A percentile compares a stretch with the other conserved stretches of the same genome.
Evolutionary conservation across 2,329 filamentous ascomycete genomes (phyloP).

Genomic region (Stemphylium vesicarium): DNA sequence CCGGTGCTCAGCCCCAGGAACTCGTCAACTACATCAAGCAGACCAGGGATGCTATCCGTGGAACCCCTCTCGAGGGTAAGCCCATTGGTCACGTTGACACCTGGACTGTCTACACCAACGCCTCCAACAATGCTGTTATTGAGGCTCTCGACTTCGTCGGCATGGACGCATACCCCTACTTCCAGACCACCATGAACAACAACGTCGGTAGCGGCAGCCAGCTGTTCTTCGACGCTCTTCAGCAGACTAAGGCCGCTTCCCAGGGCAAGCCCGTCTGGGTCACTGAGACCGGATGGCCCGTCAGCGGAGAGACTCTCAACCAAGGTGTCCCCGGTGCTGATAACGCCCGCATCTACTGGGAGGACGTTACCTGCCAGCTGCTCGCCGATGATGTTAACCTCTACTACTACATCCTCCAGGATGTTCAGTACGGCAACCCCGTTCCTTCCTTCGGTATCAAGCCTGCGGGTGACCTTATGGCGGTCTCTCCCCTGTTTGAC

Average conservation of each 20-base stretch:
- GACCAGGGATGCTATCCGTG: constrained; percentile 67
- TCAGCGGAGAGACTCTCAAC: constrained; percentile 69
- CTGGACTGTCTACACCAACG: constrained; percentile 74
- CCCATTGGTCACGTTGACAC: constrained; percentile 87
- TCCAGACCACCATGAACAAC: constrained; percentile 66
- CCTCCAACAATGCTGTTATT: constrained; percentile 73
- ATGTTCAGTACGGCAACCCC: constrained; percentile 64
- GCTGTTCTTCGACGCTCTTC: constrained; percentile 72
- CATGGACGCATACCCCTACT: constrained; percentile 86
- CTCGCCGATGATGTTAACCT: constrained; percentile 64
- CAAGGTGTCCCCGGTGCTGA: constrained; percentile 65
- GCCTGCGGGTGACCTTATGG: constrained; percentile 50
- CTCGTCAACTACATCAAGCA: constrained; percentile 74
- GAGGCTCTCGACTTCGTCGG: constrained; percentile 78
- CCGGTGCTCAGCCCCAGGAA: constrained; percentile 67
- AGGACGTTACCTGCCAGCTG: constrained; percentile 74
- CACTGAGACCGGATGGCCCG: constrained; percentile 88
- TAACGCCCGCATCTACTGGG: constrained; percentile 83
- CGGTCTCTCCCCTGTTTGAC: constrained; percentile 43
- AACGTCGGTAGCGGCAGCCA: constrained; percentile 66
- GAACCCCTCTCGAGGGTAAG: constrained; percentile 64
- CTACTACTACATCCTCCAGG: constrained; percentile 79
- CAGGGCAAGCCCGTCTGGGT: constrained; percentile 79
- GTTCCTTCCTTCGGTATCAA: constrained; percentile 75
- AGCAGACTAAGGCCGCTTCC: constrained; percentile 64